Base-by-base conservation (phyloP, 2,329 filamentous ascomycete species). In the Hymenoscyphus occultus region DNA sequence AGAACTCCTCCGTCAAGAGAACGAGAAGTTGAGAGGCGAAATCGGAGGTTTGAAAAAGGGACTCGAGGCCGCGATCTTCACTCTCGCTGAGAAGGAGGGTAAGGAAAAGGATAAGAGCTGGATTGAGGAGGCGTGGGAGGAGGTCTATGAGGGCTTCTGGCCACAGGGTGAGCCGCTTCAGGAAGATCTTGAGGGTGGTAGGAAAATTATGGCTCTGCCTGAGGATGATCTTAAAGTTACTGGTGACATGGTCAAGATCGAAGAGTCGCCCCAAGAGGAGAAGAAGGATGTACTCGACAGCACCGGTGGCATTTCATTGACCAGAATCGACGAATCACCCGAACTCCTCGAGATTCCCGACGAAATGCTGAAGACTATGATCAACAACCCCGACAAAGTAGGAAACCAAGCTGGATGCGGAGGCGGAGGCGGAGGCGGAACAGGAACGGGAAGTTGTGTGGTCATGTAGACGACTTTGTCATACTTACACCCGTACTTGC, bases 401-500 rank as follows among this genome's bases (percentile, higher is more conserved):
- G 39, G 56, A 31, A 12, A 45, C 16, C 28, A 63, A 32, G 62
- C 40, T 28, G 65, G 67, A 39, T 45, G 61, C 14, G 61, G 63
- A 40, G 62, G 62, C 35, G 62, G 65, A 45, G 42, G 45, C 35
- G 62, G 65, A 45, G 42, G 45, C 14, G 64, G 62, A 35, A 60
- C 39, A 28, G 68, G 68, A 3, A 62, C 48, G 10, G 68, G 68
- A 5, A 62, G 56, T 40, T 70, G 68, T 60, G 45, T 22, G 19
- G 39, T 70, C 54, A 70, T 70, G 68, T 70, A 42, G 45, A 4
- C 5, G 40, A n/a, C 28, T 19, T 35, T 22, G 12, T 13, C 22
- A 5, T 56, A 22, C n/a, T 45, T 16, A n/a, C 10, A 19, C 45
- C 19, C 19, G 45, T 5, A 22, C 19, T 3, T 16, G 9, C 13